Base-by-base conservation (phyloP, 176 grass and related monocot genomes). In the Alopecurus myosuroides region DNA sequence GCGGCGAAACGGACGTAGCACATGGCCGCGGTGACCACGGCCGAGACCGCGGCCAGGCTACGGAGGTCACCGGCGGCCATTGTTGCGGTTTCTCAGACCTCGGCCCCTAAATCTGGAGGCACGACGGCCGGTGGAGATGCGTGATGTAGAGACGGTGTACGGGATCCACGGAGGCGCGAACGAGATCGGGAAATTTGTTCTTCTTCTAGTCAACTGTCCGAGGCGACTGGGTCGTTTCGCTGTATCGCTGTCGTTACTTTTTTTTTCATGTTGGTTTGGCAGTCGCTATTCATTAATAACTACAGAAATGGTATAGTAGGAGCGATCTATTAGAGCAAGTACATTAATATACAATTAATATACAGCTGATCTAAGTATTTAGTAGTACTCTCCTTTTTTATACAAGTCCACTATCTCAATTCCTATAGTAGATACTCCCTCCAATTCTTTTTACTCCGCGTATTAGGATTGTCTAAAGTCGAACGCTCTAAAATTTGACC, bases 1-100 rank as follows among this genome's bases (percentile, higher is more conserved):
- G 86, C 35, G 2, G 77, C 80, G 71, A 91, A 79, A 22, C 91
- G 86, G n/a, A 46, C 72, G 84, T 93, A 96, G 72, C 40, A 41
- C 86, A 96, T 90, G 66, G 63, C 53, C 41, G 51, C 72, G 39
- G 79, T 60, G 30, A 70, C 78, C 22, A 60, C 44, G 29, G 64
- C 30, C 67, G 33, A 58, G 22, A 91, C 82, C 26, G 61, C 45
- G 26, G 44, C 86, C 7, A 91, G 87, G 49, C 20, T 82, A 11
- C 11, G 37, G 44, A 93, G 80, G 36, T 93, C 89, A 53, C 31
- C 80, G 64, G 5, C 63, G 4, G 64, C 73, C 84, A 90, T 90
- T 17, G 4, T 67, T 19, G 61, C 3, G 8, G 23, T 8, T 8
- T n/a, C n/a, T n/a, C n/a, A n/a, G n/a, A n/a, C 6, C 22, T 17